Evolutionary conservation across 345 rosid genomes (phyloP).

Genomic region (Nasturtium officinale): DNA sequence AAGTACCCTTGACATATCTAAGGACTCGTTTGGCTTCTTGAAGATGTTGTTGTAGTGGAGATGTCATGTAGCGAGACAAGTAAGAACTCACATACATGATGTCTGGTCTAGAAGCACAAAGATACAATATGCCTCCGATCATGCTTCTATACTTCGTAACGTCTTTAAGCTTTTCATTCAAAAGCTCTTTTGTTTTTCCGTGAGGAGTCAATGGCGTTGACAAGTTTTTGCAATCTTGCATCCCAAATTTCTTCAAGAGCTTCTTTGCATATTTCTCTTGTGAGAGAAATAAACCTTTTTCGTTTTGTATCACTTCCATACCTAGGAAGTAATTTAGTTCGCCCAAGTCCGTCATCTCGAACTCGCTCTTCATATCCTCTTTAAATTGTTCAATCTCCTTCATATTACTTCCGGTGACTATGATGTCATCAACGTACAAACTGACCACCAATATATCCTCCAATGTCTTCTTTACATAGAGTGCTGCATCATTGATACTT

Average conservation of each 20-base stretch:
- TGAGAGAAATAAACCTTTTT: neutral
- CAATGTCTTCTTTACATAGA: neutral
- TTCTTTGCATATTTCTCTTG: slow-evolving; percentile 10
- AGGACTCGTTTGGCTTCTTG: neutral
- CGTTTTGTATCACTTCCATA: neutral
- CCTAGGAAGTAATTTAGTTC: neutral
- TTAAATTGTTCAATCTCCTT: neutral
- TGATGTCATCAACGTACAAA: neutral
- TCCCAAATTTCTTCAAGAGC: neutral
- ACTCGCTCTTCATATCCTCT: neutral
- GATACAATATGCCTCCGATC: neutral
- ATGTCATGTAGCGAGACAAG: too few relatives aligned
- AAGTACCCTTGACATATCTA: neutral
- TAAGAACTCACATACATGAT: neutral
- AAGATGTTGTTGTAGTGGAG: too few relatives aligned
- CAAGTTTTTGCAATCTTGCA: neutral
- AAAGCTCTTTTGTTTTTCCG: neutral
- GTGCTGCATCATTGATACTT: neutral
- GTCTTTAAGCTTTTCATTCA: neutral
- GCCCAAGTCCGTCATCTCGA: neutral
- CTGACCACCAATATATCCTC: neutral
- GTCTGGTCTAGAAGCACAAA: neutral
- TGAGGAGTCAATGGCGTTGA: neutral
- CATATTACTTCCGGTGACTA: neutral
- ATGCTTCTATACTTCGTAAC: slow-evolving; percentile 1